These are phyloP conservation scores for Rhizopogon rudus DNA, from an alignment of 768 basidiomycete genomes.

Conservation along the genomic window DNA sequence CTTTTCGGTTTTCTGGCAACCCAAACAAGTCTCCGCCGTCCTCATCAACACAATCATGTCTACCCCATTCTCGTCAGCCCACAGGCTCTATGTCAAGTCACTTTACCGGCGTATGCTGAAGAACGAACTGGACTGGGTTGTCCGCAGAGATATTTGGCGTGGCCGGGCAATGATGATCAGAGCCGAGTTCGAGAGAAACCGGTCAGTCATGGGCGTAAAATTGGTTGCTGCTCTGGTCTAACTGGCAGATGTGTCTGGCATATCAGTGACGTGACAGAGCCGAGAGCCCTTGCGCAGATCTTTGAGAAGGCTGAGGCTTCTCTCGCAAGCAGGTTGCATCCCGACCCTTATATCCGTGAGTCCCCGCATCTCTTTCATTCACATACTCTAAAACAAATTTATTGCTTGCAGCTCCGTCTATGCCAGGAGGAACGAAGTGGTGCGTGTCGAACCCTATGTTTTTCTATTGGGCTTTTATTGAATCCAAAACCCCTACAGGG, in stretches of 20 bases:
- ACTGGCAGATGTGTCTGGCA: not conserved
- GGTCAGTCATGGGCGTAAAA: conserved; percentile 43
- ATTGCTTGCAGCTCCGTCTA: conserved; percentile 55
- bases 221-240: not conserved
- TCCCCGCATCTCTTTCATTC: conserved; percentile 13
- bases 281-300: conserved; percentile 72
- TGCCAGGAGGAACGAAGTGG: conserved; percentile 97
- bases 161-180: conserved; percentile 79
- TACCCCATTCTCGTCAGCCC: conserved; percentile 65
- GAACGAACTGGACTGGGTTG: conserved; percentile 87
- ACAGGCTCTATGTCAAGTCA: conserved; percentile 84
- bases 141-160: conserved; percentile 84
- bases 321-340: conserved; percentile 66
- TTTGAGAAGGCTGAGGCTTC: conserved; percentile 76
- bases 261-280: conserved; percentile 75
- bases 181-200: conserved; percentile 90
- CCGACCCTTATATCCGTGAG: conserved; percentile 92
- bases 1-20: no score
- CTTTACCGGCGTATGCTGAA: conserved; percentile 85
- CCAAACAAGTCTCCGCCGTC: no score
- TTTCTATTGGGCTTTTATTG: not conserved
- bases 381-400: conserved; percentile 2
- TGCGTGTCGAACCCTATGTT: conserved; percentile 33
- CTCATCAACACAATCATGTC: conserved; percentile 36
- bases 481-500: conserved; percentile 40